Conservation (phyloP, 2,329 filamentous ascomycete genomes). For the Fusarium sp. region DNA sequence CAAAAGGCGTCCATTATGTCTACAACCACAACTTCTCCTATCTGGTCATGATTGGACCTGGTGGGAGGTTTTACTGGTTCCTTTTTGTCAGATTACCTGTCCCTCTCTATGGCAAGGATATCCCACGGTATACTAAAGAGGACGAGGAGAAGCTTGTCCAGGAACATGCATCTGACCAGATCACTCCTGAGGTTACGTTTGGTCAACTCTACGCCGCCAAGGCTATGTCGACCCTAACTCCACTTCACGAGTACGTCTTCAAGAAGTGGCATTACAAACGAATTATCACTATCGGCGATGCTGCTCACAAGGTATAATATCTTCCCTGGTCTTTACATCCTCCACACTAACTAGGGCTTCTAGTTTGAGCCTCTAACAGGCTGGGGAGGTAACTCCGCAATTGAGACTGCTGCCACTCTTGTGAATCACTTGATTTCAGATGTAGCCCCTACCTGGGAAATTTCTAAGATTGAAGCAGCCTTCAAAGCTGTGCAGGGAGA, state of each 20-base stretch:
- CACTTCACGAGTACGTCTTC: constrained; percentile 16
- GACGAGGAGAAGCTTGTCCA: not conserved
- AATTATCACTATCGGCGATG: constrained; percentile 11
- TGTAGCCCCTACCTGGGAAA: not conserved
- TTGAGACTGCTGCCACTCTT: constrained; percentile 8
- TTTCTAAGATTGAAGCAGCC: not conserved
- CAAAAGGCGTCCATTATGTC: not conserved
- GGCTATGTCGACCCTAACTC: not conserved
- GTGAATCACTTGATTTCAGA: not conserved
- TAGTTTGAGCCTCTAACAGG: constrained; percentile 13
- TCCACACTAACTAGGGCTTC: rapidly evolving
- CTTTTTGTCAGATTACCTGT: not conserved
- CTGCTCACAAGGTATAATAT: constrained; percentile 10
- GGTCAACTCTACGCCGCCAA: not conserved
- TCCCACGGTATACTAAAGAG: not conserved
- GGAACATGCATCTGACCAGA: not conserved
- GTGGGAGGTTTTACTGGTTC: constrained; percentile 16
- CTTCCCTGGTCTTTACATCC: rapidly evolving
- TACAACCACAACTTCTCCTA: constrained; percentile 5
- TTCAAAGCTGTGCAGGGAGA: not conserved
- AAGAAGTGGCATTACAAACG: constrained; percentile 20
- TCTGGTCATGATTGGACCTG: not conserved
- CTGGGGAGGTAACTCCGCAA: not conserved
- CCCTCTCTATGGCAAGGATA: not conserved
- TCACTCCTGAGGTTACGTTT: not conserved